These are phyloP conservation scores for Fusarium acutatum DNA, from an alignment of 2,329 filamentous ascomycete genomes.

Conservation along the genomic window DNA sequence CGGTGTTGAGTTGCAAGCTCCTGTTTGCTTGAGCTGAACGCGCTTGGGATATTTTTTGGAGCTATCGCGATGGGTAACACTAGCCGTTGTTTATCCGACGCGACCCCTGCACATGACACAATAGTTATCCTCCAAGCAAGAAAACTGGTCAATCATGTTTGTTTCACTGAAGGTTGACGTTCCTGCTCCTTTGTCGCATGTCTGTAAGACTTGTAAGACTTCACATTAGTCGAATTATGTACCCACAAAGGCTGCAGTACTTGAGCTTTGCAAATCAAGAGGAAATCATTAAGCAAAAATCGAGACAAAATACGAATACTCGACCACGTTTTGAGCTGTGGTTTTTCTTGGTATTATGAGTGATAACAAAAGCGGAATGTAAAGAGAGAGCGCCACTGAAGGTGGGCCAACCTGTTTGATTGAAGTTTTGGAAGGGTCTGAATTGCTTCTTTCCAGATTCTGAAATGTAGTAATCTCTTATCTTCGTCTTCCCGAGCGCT, in stretches of 20 bases:
- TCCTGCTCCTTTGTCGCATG: not conserved
- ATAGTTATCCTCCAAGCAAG: not conserved
- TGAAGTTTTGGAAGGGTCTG: constrained; percentile 1
- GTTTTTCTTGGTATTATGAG: not conserved
- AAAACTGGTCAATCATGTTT: not conserved
- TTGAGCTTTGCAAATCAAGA: not conserved
- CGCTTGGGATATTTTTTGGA: constrained; percentile 43
- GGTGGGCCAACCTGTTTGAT: constrained; percentile 6
- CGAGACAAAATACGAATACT: not conserved
- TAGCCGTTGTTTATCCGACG: constrained; percentile 37
- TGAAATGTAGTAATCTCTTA: constrained; percentile 2
- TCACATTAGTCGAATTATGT: not conserved
- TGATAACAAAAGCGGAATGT: not conserved
- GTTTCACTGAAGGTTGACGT: not conserved
- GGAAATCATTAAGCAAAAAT: not conserved
- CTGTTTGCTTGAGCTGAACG: constrained; percentile 31
- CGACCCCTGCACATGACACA: not conserved
- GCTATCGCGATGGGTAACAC: constrained; percentile 40
- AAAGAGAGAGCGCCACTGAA: not conserved
- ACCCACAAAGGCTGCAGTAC: not conserved
- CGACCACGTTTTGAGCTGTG: not conserved
- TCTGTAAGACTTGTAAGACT: not conserved
- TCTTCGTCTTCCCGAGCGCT: constrained; percentile 2
- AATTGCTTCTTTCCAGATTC: constrained; percentile 11
- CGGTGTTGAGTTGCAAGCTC: constrained; percentile 24